Percentiles rank a stretch among this genome's conserved stretches.
Conservation (phyloP, 805 yeast species). For the Kuraishia piskuri region DNA sequence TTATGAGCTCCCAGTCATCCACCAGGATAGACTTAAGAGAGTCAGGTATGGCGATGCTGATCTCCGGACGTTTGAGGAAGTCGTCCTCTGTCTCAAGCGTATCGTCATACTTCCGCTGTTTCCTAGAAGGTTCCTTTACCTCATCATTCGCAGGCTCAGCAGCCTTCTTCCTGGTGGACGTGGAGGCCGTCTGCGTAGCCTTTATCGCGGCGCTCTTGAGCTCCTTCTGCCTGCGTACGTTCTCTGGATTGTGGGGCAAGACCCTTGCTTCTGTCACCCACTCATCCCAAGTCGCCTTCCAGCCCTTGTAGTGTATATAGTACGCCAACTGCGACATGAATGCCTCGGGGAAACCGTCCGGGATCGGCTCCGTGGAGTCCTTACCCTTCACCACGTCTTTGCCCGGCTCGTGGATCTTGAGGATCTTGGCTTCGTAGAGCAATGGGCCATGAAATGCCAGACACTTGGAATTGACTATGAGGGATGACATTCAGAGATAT, state of each 20-base stretch:
- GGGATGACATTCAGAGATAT: conserved; percentile 1
- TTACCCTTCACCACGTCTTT: conserved; percentile 28
- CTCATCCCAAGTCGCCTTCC: conserved; percentile 96
- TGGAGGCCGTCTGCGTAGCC: conserved; percentile 7
- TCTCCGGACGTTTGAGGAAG: conserved; percentile 32
- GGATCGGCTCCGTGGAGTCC: conserved; percentile 26
- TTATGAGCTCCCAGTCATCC: conserved; percentile 89
- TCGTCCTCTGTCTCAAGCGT: conserved; percentile 19
- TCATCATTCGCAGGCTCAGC: neutral
- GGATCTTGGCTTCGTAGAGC: conserved; percentile 78
- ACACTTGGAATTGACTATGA: conserved; percentile 26
- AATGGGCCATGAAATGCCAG: conserved; percentile 89
- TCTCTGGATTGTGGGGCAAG: conserved; percentile 60
- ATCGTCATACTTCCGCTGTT: conserved; percentile 2
- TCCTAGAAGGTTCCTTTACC: neutral
- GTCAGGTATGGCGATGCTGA: conserved; percentile 53
- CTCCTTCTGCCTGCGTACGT: conserved; percentile 52
- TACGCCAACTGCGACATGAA: conserved; percentile 31
- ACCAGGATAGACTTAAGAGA: conserved; percentile 63
- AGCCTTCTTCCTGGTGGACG: conserved; percentile 1
- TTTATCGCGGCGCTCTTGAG: conserved; percentile 39
- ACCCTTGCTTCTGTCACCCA: conserved; percentile 77
- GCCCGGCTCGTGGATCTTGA: conserved; percentile 53
- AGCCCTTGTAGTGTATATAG: conserved; percentile 85
- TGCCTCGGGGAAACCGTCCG: conserved; percentile 17